A percentile compares a stretch with the other conserved stretches of the same genome.
Evolutionary conservation across 139 green algal genomes (phyloP).

Genomic region (Volvox africanus): DNA sequence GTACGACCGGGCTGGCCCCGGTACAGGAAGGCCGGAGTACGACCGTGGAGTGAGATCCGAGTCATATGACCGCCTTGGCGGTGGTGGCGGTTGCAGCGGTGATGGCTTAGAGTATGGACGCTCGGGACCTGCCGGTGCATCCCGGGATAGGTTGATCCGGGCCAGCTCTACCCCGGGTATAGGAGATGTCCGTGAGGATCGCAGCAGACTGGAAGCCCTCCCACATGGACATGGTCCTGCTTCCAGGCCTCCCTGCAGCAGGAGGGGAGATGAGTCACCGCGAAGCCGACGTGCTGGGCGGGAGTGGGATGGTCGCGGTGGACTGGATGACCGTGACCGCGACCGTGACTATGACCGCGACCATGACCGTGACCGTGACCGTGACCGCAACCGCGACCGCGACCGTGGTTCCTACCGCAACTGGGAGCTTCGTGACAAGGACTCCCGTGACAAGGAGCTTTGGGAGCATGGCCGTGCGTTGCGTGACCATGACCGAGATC

Average conservation of each 20-base stretch:
- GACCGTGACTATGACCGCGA: background rate
- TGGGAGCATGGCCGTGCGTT: background rate
- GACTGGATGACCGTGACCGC: too few relatives aligned
- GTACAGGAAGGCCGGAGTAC: too few relatives aligned
- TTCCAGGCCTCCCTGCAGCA: background rate
- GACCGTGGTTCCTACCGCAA: background rate
- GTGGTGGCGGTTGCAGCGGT: background rate
- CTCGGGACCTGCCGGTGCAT: background rate
- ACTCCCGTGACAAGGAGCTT: background rate
- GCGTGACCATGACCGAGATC: background rate
- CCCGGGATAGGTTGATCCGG: background rate
- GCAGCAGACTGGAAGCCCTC: background rate
- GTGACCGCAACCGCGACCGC: background rate
- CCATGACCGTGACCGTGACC: background rate
- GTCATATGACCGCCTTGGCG: background rate
- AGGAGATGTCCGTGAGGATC: background rate
- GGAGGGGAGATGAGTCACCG: too few relatives aligned
- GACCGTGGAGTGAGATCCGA: background rate
- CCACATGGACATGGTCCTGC: background rate
- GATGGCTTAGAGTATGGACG: background rate
- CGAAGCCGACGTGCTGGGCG: background rate
- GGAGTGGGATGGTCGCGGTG: background rate
- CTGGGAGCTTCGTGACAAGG: background rate
- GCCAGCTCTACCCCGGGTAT: background rate
- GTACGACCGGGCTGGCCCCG: too few relatives aligned